phyloP scores from a whole-genome alignment of 805 yeast genomes.

The Debaryomyces hansenii region DNA sequence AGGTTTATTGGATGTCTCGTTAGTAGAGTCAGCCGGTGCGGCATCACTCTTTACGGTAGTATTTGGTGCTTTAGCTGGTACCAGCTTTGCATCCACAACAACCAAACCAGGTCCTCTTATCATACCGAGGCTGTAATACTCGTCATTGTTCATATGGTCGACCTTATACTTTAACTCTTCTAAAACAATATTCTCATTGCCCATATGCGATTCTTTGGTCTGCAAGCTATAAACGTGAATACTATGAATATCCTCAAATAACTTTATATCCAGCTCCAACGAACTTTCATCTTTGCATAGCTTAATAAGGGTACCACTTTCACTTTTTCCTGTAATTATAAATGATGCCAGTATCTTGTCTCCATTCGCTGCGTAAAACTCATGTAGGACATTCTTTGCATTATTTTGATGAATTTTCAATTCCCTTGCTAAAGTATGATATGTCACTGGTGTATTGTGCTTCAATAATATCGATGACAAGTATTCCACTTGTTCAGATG shows the following conservation, averaged over 20 bases:
- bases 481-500: constrained; percentile 27
- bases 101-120: constrained; percentile 30
- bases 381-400: constrained; percentile 40
- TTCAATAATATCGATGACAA: constrained; percentile 26
- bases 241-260: constrained; percentile 29
- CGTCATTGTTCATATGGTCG: constrained; percentile 12
- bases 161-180: constrained; percentile 15
- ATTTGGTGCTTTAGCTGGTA: constrained; percentile 2
- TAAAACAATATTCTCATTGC: constrained; percentile 1
- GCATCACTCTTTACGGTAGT: constrained; percentile 4
- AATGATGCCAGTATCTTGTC: constrained; percentile 40
- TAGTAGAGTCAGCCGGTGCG: constrained; percentile 10
- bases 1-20: constrained; percentile 9
- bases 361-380: constrained; percentile 37
- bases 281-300: constrained; percentile 21
- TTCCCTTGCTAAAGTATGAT: constrained; percentile 41
- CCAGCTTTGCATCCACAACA: background rate
- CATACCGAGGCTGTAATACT: constrained; percentile 28
- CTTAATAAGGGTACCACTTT: constrained; percentile 17
- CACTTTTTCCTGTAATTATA: constrained; percentile 38
- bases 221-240: constrained; percentile 42
- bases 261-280: constrained; percentile 20
- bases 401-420: constrained; percentile 35
- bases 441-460: constrained; percentile 33
- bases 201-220: constrained; percentile 1